A percentile compares a stretch with the other conserved stretches of the same genome.
phyloP scores from a whole-genome alignment of 192 early-diverging fungal genomes.

The Backusella tarrabulga region DNA sequence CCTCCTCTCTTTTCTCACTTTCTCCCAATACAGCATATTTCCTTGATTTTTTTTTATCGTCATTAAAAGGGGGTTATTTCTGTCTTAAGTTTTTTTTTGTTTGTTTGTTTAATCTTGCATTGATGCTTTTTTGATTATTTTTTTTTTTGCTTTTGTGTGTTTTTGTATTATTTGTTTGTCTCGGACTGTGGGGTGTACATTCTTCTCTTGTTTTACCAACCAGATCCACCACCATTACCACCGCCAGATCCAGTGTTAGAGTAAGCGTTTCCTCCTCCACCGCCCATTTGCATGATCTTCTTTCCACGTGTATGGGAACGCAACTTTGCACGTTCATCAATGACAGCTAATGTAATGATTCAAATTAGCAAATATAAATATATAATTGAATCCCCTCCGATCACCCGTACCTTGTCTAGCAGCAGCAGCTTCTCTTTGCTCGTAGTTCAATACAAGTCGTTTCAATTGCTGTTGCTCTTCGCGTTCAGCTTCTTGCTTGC shows the following conservation, averaged over 20 bases:
- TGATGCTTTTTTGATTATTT: not conserved
- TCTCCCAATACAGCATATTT: not conserved
- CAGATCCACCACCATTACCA: not conserved
- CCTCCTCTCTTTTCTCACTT: not conserved
- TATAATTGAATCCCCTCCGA: not conserved
- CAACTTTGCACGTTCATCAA: slow-evolving; percentile 29
- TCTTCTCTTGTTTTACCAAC: not conserved
- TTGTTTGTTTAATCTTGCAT: not conserved
- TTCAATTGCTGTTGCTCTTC: slow-evolving; percentile 91
- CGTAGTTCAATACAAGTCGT: slow-evolving; percentile 87
- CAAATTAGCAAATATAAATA: not conserved
- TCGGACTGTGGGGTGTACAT: not conserved
- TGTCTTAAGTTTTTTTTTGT: not conserved
- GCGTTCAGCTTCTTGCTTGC: slow-evolving; percentile 84
- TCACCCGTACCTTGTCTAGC: slow-evolving; percentile 24
- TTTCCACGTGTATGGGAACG: slow-evolving; percentile 10
- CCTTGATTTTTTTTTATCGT: not conserved
- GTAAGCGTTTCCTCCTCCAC: slow-evolving; percentile 32
- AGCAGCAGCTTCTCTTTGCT: slow-evolving; percentile 67
- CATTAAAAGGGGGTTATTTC: not conserved
- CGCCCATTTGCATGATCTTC: slow-evolving; percentile 33
- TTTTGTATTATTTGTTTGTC: not conserved
- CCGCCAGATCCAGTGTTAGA: not conserved
- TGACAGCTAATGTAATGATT: slow-evolving; percentile 8
- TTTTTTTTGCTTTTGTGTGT: not conserved